Evolutionary conservation across 2,329 filamentous ascomycete genomes (phyloP).

Genomic region (Ophiocordyceps camponoti-floridani): DNA sequence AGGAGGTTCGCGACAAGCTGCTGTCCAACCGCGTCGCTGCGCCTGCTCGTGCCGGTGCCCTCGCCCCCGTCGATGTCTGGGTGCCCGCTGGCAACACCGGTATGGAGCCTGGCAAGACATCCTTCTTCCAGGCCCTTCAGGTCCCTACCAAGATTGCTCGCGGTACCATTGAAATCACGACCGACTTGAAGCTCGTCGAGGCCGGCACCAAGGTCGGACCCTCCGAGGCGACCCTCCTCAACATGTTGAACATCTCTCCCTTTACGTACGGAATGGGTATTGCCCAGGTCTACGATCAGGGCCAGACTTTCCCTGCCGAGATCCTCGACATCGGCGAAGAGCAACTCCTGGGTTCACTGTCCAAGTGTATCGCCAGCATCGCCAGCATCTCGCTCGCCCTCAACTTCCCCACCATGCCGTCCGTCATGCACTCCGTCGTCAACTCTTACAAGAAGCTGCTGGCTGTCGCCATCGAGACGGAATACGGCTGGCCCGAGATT

Average conservation of each 20-base stretch:
- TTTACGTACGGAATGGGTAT: slow-evolving; percentile 99
- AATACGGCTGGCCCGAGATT: slow-evolving; percentile 89
- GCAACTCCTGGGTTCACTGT: slow-evolving; percentile 76
- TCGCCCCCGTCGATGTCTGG: slow-evolving; percentile 87
- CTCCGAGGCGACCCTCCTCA: slow-evolving; percentile 95
- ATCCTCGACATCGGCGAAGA: slow-evolving; percentile 92
- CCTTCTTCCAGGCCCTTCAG: slow-evolving; percentile 99
- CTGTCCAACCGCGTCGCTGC: slow-evolving; percentile 94
- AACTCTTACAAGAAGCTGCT: slow-evolving; percentile 97
- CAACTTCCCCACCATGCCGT: slow-evolving; percentile 92
- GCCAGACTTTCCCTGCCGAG: slow-evolving; percentile 71
- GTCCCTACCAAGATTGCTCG: slow-evolving; percentile 99
- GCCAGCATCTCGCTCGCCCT: slow-evolving; percentile 78
- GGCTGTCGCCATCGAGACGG: slow-evolving; percentile 75
- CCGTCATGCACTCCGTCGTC: slow-evolving; percentile 88
- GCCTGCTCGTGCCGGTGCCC: slow-evolving; percentile 90
- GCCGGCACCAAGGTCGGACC: slow-evolving; percentile 86
- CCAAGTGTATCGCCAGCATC: slow-evolving; percentile 68
- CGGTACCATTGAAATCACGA: slow-evolving; percentile 99
- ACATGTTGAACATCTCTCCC: slow-evolving; percentile 99
- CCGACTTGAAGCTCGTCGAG: slow-evolving; percentile 95
- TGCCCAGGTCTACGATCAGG: slow-evolving; percentile 90
- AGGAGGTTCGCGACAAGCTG: slow-evolving; percentile 83
- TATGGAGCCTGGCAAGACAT: slow-evolving; percentile 99
- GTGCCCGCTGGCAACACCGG: slow-evolving; percentile 97